A percentile compares a stretch with the other conserved stretches of the same genome.
These are phyloP conservation scores for Alectoria sarmentosa DNA, from an alignment of 495 filamentous ascomycete species.

Conservation along the genomic window DNA sequence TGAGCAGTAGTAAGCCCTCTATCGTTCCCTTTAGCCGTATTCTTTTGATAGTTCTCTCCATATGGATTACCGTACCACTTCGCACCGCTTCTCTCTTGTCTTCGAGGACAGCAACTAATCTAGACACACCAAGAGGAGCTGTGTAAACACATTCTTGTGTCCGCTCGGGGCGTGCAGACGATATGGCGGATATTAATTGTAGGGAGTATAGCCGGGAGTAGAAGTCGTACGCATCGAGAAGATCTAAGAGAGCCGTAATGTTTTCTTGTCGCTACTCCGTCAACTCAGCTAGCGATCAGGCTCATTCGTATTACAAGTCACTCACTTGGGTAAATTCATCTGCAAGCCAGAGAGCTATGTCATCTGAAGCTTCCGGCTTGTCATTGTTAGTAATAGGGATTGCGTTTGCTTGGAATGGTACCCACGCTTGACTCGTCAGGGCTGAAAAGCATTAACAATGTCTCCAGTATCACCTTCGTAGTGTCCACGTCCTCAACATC, in stretches of 20 bases:
- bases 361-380: constrained; percentile 89
- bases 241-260: constrained; percentile 81
- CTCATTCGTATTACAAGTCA: background rate
- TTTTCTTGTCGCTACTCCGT: constrained; percentile 82
- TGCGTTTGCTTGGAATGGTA: constrained; percentile 11
- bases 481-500: constrained; percentile 97
- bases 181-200: constrained; percentile 82
- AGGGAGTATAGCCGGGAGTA: constrained; percentile 90
- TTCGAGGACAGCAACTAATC: constrained; percentile 75
- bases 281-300: constrained; percentile 35
- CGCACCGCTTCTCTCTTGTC: constrained; percentile 84
- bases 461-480: constrained; percentile 88
- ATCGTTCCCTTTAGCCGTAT: constrained; percentile 9
- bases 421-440: constrained; percentile 62
- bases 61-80: constrained; percentile 51
- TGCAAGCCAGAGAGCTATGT: constrained; percentile 93
- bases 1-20: constrained; percentile 64
- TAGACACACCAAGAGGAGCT: constrained; percentile 79
- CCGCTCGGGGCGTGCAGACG: constrained; percentile 77
- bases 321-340: constrained; percentile 94
- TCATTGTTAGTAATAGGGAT: constrained; percentile 28
- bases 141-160: constrained; percentile 94
- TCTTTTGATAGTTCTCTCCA: background rate
- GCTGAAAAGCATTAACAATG: constrained; percentile 84
- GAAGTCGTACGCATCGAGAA: constrained; percentile 82